phyloP scores from a whole-genome alignment of 108 stramenopile genomes.

The Cyclotella atomus region DNA sequence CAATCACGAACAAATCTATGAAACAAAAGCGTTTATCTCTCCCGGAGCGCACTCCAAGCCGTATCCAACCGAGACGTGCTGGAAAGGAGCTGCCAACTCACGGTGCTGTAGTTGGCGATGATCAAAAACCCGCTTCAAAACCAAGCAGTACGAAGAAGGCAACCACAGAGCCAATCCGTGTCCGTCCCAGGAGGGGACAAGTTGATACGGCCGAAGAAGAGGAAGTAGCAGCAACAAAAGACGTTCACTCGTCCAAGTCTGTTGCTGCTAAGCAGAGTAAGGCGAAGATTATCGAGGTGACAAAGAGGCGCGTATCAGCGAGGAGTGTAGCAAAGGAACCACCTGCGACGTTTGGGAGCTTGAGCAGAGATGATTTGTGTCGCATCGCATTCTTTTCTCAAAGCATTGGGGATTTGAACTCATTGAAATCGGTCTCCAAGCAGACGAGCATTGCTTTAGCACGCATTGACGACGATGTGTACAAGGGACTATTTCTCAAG shows the following conservation, averaged over 20 bases:
- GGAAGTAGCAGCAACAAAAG: no score
- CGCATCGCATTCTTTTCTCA: not conserved
- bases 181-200: not conserved
- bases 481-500: not conserved
- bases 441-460: not conserved
- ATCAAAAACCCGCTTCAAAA: no score
- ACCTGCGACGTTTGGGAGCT: not conserved
- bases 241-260: not conserved
- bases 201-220: not conserved
- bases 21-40: not conserved
- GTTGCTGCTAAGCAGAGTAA: no score
- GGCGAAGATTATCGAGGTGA: no score
- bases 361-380: not conserved
- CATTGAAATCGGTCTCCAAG: not conserved
- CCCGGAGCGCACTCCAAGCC: no score
- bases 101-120: no score
- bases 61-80: not conserved
- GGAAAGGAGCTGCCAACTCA: not conserved
- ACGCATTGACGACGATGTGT: not conserved
- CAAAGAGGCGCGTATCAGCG: no score
- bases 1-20: not conserved
- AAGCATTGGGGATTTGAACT: not conserved
- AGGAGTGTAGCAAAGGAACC: not conserved
- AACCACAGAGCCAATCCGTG: not conserved
- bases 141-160: not conserved